Evolutionary conservation across 345 rosid species (phyloP), one percentile per base, ranked within the genome.

Genomic region (Acer campestre): DNA sequence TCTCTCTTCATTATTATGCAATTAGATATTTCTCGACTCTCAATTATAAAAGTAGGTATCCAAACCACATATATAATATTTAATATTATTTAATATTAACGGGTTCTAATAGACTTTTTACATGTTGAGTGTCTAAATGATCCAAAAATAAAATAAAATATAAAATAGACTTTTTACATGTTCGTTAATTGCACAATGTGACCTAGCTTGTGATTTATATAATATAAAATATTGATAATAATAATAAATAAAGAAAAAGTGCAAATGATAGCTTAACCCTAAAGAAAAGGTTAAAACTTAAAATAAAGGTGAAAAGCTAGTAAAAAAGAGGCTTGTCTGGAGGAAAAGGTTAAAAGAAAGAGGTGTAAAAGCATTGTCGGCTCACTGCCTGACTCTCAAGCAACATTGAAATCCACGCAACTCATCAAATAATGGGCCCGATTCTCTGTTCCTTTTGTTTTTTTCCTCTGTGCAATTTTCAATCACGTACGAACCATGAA

Each of bases 331-430:
- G 35, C 23, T 20, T 35, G 53, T 51, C 17, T 10, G 10, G 20
- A 9, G 8, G 10, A 51, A 61, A n/a, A 22, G 55, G 56, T 44
- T 12, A 73, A 68, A 80, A 35, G 27, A 61, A 56, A 14, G 44
- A 1, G 48, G 68, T 31, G 35, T 23, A 68, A 61, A 76, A 71
- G 82, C 49, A 67, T 23, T 83, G 88, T 85, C 88, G 84, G 90
- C 76, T 75, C 77, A 81, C 81, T 56, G 78, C 67, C 80, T 61
- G 53, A 55, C 74, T 71, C 81, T 83, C 80, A 80, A 87, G 88
- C 87, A 87, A 85, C 87, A 81, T 85, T 77, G 85, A 84, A 82
- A 78, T 71, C 71, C 81, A 80, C 87, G 87, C 86, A 62, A 72
- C 80, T 44, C n/a, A 70, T 38, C 12, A 71, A 59, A 61, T 16